phyloP scores from a whole-genome alignment of 441 rosid species.

The Jatropha multifida region DNA sequence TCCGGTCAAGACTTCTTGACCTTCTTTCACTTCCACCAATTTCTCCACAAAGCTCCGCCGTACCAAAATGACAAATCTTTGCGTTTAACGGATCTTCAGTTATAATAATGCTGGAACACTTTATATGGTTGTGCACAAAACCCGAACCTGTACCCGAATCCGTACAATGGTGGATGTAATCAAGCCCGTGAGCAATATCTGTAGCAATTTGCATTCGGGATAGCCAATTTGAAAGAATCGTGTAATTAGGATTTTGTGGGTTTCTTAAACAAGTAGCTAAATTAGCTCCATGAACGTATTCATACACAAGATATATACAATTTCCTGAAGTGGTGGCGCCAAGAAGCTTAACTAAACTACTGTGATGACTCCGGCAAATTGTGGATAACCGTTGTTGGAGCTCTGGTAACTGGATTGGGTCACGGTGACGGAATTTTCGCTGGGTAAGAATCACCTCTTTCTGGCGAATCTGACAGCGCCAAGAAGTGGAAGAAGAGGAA shows the following conservation, averaged over 20 bases:
- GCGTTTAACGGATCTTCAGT: constrained; percentile 59
- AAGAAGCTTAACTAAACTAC: constrained; percentile 59
- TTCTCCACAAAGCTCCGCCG: constrained; percentile 87
- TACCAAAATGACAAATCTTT: constrained; percentile 82
- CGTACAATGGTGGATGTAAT: constrained; percentile 74
- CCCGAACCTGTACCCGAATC: constrained; percentile 50
- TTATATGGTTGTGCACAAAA: constrained; percentile 70
- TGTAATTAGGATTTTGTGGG: constrained; percentile 57
- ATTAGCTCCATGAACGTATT: constrained; percentile 54
- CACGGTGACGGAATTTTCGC: constrained; percentile 53
- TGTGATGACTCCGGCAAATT: constrained; percentile 72
- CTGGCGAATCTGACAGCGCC: constrained; percentile 70
- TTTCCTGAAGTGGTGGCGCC: constrained; percentile 71
- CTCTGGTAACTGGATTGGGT: constrained; percentile 31
- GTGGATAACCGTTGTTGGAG: constrained; percentile 51
- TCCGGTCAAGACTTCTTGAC: constrained; percentile 23
- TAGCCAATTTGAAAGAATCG: constrained; percentile 64
- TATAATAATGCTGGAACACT: constrained; percentile 62
- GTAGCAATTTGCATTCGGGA: constrained; percentile 78
- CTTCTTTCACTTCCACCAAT: constrained; percentile 23
- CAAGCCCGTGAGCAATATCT: constrained; percentile 84
- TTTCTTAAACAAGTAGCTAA: constrained; percentile 65
- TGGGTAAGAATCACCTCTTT: constrained; percentile 62
- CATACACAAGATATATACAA: constrained; percentile 64
- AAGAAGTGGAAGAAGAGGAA: constrained; percentile 60